Conservation (phyloP, 192 early-diverging fungal species). For the Spinellus fusiger region DNA sequence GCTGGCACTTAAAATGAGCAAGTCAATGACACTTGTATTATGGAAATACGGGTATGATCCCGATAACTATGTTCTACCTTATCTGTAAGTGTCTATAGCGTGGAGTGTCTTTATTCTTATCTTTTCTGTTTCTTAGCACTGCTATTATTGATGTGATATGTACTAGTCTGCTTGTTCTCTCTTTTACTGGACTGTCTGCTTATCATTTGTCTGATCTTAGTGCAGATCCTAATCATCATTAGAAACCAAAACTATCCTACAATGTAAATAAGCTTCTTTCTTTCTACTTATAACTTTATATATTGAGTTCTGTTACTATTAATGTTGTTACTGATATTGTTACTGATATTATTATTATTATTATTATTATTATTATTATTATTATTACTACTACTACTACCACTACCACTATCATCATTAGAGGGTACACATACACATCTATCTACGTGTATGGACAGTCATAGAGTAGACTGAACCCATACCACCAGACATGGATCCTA, state of each 20-base stretch:
- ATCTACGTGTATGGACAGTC: too few relatives aligned
- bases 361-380: too few relatives aligned
- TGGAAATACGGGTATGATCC: conserved; percentile 74
- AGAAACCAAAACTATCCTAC: neutral
- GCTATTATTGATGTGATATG: conserved; percentile 67
- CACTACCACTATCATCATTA: too few relatives aligned
- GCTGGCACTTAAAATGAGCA: conserved; percentile 50
- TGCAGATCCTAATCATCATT: neutral
- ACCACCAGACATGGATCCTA: too few relatives aligned
- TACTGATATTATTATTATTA: too few relatives aligned
- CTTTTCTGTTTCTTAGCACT: conserved; percentile 44
- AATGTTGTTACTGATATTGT: too few relatives aligned
- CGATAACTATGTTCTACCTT: conserved; percentile 64
- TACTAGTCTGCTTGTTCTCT: conserved; percentile 50
- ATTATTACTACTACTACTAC: too few relatives aligned
- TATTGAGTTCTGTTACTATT: too few relatives aligned
- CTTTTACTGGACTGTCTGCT: conserved; percentile 23
- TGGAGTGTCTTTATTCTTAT: neutral
- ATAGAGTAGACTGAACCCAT: too few relatives aligned
- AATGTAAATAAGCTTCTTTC: neutral
- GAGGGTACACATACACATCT: too few relatives aligned
- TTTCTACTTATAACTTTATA: too few relatives aligned
- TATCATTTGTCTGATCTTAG: neutral
- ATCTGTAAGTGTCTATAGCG: conserved; percentile 41
- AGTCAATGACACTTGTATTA: conserved; percentile 45